phyloP scores from a whole-genome alignment of 441 rosid genomes.

The Gossypium schwendimanii region DNA sequence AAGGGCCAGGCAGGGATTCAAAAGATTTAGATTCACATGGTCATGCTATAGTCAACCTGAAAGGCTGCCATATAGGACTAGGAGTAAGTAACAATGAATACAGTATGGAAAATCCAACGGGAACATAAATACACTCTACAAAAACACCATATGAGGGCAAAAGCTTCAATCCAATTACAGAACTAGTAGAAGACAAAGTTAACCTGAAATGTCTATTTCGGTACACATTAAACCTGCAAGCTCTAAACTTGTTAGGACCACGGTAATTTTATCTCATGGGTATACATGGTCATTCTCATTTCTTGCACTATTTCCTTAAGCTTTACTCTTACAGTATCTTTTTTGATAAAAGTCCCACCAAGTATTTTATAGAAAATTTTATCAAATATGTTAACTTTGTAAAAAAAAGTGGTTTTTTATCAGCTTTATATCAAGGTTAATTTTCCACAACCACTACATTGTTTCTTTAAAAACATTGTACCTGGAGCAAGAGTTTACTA shows the following conservation, averaged over 20 bases:
- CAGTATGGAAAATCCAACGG: slow-evolving; percentile 1
- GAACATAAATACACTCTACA: slow-evolving; percentile 6
- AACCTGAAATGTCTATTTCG: slow-evolving; percentile 2
- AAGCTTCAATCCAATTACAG: slow-evolving; percentile 11
- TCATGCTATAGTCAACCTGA: slow-evolving; percentile 1
- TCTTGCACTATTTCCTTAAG: too few relatives aligned
- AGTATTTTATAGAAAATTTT: too few relatives aligned
- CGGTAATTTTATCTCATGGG: not conserved
- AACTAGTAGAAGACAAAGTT: slow-evolving; percentile 11
- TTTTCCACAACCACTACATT: not conserved
- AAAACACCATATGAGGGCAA: slow-evolving; percentile 14
- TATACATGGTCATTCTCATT: too few relatives aligned
- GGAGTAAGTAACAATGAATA: slow-evolving; percentile 5
- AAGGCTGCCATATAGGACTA: not conserved
- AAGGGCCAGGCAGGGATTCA: not conserved
- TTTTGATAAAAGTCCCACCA: too few relatives aligned
- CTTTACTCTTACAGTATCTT: too few relatives aligned
- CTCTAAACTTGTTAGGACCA: not conserved
- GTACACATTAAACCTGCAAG: not conserved
- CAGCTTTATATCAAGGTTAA: not conserved
- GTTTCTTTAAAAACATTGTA: not conserved
- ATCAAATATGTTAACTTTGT: too few relatives aligned
- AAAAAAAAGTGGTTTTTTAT: not conserved
- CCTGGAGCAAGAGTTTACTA: not conserved
- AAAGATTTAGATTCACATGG: not conserved